These are phyloP conservation scores for Citrullus mucosospermus DNA, from an alignment of 306 rosid genomes.

Conservation along the genomic window DNA sequence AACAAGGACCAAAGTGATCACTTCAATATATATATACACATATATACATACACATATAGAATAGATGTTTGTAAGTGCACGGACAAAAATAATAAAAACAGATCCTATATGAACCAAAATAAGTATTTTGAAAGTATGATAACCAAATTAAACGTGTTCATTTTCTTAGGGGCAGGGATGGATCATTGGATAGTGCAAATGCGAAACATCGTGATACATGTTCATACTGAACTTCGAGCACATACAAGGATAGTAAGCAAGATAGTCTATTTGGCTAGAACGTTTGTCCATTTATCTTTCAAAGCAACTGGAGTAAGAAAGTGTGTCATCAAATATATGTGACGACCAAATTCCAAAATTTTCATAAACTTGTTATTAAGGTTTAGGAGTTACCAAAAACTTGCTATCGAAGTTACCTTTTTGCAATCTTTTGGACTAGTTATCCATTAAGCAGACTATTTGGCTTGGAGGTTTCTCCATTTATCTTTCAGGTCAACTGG, in stretches of 20 bases:
- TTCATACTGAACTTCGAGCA: background rate
- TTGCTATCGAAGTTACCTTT: conserved; percentile 3
- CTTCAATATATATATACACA: no score
- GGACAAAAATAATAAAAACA: background rate
- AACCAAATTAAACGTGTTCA: background rate
- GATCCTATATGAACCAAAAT: background rate
- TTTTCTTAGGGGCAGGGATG: background rate
- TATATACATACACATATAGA: no score
- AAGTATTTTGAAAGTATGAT: background rate
- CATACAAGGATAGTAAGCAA: background rate
- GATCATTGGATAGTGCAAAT: background rate
- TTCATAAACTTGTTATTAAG: background rate
- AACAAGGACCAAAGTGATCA: background rate
- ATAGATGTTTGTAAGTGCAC: background rate
- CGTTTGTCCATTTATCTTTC: conserved; percentile 66
- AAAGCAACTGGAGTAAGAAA: conserved; percentile 29
- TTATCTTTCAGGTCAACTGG: conserved; percentile 63
- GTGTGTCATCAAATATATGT: conserved; percentile 18
- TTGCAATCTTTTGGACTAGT: background rate
- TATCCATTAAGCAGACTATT: background rate
- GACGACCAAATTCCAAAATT: conserved; percentile 27
- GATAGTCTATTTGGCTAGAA: background rate
- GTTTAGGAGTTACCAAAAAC: no score
- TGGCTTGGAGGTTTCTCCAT: conserved; percentile 31
- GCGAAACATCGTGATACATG: background rate